Evolutionary conservation across 2,329 filamentous ascomycete genomes (phyloP).

Genomic region (Fusarium piperis): DNA sequence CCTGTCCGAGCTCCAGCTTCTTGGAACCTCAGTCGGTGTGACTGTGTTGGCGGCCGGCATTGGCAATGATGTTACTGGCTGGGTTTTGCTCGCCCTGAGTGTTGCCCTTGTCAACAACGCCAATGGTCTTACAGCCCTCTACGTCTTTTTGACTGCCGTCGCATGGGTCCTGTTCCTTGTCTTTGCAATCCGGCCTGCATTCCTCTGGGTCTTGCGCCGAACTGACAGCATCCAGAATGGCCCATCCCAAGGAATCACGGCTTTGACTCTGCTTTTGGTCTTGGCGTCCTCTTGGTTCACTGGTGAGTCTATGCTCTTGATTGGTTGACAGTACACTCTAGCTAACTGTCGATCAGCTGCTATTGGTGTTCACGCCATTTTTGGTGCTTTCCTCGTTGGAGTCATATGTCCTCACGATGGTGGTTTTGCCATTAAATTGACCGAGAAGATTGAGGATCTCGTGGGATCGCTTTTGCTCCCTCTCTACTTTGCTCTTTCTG

Average conservation of each 20-base stretch:
- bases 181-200: conserved; percentile 76
- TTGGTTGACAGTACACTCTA: neutral
- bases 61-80: conserved; percentile 80
- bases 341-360: conserved; percentile 52
- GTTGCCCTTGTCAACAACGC: conserved; percentile 92
- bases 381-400: conserved; percentile 90
- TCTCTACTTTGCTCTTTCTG: conserved; percentile 92
- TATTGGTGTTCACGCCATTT: conserved; percentile 94
- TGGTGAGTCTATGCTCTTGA: conserved; percentile 45
- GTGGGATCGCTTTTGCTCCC: conserved; percentile 86
- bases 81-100: conserved; percentile 92
- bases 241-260: conserved; percentile 85
- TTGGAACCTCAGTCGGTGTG: conserved; percentile 84
- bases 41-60: conserved; percentile 92
- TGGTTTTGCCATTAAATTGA: conserved; percentile 89
- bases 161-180: conserved; percentile 82
- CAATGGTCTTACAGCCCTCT: conserved; percentile 83
- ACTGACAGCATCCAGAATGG: conserved; percentile 86
- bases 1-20: conserved; percentile 86
- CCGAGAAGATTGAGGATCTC: conserved; percentile 94
- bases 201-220: conserved; percentile 77
- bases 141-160: conserved; percentile 78
- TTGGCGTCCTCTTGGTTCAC: conserved; percentile 88
- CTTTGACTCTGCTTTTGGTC: conserved; percentile 81
- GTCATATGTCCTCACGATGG: conserved; percentile 90